Percentiles rank a stretch among this genome's conserved stretches.
These are phyloP conservation scores for Streptanthus diversifolius DNA, from an alignment of 345 rosid species.

Conservation along the genomic window DNA sequence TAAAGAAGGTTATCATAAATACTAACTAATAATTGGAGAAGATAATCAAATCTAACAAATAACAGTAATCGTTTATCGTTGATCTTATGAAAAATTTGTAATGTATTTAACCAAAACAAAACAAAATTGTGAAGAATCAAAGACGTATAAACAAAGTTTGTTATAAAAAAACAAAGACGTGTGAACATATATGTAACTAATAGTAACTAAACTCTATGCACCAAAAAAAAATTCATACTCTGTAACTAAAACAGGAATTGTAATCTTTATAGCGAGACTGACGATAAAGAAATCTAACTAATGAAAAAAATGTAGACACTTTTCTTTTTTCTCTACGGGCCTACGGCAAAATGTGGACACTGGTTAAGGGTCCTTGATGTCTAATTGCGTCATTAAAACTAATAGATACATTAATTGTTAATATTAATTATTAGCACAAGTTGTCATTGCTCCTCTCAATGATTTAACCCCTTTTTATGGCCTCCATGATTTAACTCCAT, in stretches of 20 bases:
- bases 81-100: not conserved
- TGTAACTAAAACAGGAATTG: not conserved
- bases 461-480: not conserved
- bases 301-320: not conserved
- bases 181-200: not conserved
- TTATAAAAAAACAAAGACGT: not conserved
- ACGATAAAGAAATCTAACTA: not conserved
- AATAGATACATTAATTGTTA: not conserved
- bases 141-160: not conserved
- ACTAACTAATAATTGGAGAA: not conserved
- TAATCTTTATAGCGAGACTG: not conserved
- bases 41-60: not conserved
- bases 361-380: slow-evolving; percentile 4
- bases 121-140: not conserved
- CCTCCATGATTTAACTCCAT: slow-evolving; percentile 12
- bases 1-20: not conserved
- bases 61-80: not conserved
- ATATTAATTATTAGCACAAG: not conserved
- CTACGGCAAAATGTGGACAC: not conserved
- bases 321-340: not conserved
- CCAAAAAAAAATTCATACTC: not conserved
- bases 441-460: slow-evolving; percentile 1
- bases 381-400: not conserved
- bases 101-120: not conserved
- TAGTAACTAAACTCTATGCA: not conserved